Evolutionary conservation across 2,329 filamentous ascomycete genomes (phyloP), one percentile per base, ranked within the genome.

Genomic region (Acephala macrosclerotiorum): DNA sequence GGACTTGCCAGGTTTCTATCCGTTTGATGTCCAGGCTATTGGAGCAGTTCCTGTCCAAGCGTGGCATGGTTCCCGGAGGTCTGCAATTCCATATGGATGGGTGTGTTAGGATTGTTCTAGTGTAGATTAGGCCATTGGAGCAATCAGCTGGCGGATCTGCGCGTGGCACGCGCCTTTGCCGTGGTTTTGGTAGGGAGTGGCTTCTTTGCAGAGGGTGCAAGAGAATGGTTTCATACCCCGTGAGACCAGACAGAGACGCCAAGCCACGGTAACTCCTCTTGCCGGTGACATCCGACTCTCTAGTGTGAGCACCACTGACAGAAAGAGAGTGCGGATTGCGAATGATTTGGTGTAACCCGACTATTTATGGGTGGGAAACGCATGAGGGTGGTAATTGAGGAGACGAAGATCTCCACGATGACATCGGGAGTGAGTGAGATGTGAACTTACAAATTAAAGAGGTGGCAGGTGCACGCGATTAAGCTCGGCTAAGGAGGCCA

Each of bases 141-240:
- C 61, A 40, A 58, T 58, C 42, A 51, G 40, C 18, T 12, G 25
- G 45, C 56, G 29, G 63, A 61, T 65, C 58, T 51, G 51, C 63
- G 42, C 36, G 18, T 61, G 20, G 38, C 11, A 65, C 49, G 20
- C 22, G 58, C 60, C 63, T 65, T 58, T 53, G 49, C 49, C 3
- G 22, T 29, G 22, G 7, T 65, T 33, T 33, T 4, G 29, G 29
- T 33, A 33, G 29, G 29, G 29, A 33, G 45, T 59, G 40, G 36
- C n/a, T 61, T 65, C 63, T 61, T 58, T 53, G 49, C 49, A 53
- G 49, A 53, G 8, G 49, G 22, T 65, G 58, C 59, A 58, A 53
- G 40, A 65, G 55, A 35, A 29, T 38, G n/a, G 63, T 65, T 65
- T 65, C 63, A 62, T 25, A 16, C 40, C 36, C 49, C 51, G 33